A percentile compares a stretch with the other conserved stretches of the same genome.
These are phyloP conservation scores for Hygrophoropsis aurantiaca DNA, from an alignment of 768 basidiomycete genomes.

Conservation along the genomic window DNA sequence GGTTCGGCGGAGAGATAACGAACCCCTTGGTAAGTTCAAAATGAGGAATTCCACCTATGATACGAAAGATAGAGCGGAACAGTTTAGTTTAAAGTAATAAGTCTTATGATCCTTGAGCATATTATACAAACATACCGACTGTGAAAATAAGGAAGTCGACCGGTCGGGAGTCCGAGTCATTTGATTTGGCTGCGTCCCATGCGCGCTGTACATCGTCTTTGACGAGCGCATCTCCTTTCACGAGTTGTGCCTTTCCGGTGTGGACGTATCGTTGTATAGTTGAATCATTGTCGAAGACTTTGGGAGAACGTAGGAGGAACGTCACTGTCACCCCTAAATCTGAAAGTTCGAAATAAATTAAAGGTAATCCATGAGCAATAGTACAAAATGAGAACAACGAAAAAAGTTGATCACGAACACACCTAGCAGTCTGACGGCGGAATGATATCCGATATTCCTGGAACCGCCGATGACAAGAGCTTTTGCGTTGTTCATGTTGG, in stretches of 20 bases:
- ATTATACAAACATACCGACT: slow-evolving; percentile 44
- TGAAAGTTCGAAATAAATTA: slow-evolving; percentile 22
- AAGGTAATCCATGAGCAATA: neutral
- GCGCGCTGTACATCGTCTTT: slow-evolving; percentile 49
- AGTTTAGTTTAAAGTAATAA: neutral
- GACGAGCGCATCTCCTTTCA: slow-evolving; percentile 62
- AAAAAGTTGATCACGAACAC: too few species aligned
- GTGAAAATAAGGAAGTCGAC: slow-evolving; percentile 62
- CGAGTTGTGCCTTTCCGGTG: slow-evolving; percentile 49
- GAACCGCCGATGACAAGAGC: slow-evolving; percentile 53
- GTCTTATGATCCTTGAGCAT: neutral
- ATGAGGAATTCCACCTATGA: slow-evolving; percentile 44
- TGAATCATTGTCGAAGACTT: slow-evolving; percentile 54
- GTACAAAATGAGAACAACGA: too few species aligned
- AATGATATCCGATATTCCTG: slow-evolving; percentile 53
- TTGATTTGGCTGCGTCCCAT: slow-evolving; percentile 45
- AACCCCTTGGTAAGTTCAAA: slow-evolving; percentile 51
- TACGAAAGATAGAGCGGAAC: neutral
- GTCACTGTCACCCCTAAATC: slow-evolving; percentile 61
- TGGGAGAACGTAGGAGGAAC: slow-evolving; percentile 55
- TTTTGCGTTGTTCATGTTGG: slow-evolving; percentile 22
- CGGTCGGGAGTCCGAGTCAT: slow-evolving; percentile 19
- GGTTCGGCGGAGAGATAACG: slow-evolving; percentile 49
- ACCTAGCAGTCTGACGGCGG: slow-evolving; percentile 51
- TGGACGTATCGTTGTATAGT: slow-evolving; percentile 51